Evolutionary conservation across 768 basidiomycete species (phyloP).

Genomic region (Kwoniella sp.): DNA sequence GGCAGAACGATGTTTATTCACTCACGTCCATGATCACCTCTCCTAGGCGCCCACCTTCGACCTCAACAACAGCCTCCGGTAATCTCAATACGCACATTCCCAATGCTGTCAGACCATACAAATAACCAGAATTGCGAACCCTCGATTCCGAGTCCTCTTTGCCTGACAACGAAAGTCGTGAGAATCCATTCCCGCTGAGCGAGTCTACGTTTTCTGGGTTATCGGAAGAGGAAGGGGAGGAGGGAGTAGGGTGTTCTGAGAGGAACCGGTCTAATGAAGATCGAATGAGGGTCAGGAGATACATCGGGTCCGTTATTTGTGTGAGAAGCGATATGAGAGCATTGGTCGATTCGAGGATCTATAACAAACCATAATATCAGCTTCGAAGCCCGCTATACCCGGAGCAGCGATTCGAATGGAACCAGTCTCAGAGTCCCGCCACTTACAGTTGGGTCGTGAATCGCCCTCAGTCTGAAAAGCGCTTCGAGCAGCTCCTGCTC

Average conservation of each 20-base stretch:
- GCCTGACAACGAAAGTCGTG: not conserved
- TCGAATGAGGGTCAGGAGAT: conserved; percentile 32
- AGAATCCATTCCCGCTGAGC: not conserved
- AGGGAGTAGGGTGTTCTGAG: conserved; percentile 10
- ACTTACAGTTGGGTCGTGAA: conserved; percentile 70
- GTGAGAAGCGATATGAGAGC: conserved; percentile 41
- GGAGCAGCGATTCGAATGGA: too few relatives aligned
- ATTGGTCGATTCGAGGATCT: conserved; percentile 50
- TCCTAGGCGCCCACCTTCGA: conserved; percentile 32
- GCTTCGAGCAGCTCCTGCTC: conserved; percentile 75
- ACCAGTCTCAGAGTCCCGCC: not conserved
- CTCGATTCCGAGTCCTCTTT: conserved; percentile 13
- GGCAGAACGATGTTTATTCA: not conserved
- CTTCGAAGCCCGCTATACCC: too few relatives aligned
- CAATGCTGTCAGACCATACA: conserved; percentile 42
- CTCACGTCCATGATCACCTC: conserved; percentile 39
- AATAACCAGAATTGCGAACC: conserved; percentile 28
- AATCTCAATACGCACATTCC: conserved; percentile 43
- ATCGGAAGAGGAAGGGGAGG: not conserved
- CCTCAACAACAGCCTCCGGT: conserved; percentile 37
- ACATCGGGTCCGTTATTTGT: conserved; percentile 40
- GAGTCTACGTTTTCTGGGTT: too few relatives aligned
- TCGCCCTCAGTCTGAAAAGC: conserved; percentile 72
- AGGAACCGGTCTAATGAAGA: conserved; percentile 22
- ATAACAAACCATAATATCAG: too few relatives aligned